Conservation (phyloP, 2,329 filamentous ascomycete genomes). For the Pseudocercospora pini-densiflorae region DNA sequence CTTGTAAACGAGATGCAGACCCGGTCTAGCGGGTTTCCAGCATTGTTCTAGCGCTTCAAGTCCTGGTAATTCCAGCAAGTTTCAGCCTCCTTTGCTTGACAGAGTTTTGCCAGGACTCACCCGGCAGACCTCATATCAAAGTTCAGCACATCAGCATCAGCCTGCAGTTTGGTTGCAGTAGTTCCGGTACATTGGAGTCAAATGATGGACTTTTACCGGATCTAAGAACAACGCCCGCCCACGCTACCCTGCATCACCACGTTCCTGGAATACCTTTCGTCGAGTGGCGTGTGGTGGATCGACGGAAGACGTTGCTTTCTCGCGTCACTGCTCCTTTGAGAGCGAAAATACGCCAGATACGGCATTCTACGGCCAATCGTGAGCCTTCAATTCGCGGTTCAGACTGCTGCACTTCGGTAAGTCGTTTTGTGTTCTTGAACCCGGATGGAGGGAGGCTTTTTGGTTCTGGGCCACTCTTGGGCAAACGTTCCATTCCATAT, state of each 20-base stretch:
- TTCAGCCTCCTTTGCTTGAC: slow-evolving; percentile 14
- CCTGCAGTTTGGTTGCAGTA: slow-evolving; percentile 12
- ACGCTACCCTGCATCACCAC: slow-evolving; percentile 8
- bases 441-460: neutral
- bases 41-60: slow-evolving; percentile 8
- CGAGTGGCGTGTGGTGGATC: neutral
- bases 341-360: slow-evolving; percentile 7
- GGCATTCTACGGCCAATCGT: slow-evolving; percentile 11
- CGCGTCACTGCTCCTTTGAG: slow-evolving; percentile 5
- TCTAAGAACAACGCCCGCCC: slow-evolving; percentile 6
- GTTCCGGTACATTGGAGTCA: slow-evolving; percentile 14
- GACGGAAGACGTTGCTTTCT: slow-evolving; percentile 2
- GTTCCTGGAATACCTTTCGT: neutral
- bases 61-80: slow-evolving; percentile 7
- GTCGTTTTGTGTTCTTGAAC: neutral
- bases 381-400: slow-evolving; percentile 4
- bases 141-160: slow-evolving; percentile 9
- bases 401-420: slow-evolving; percentile 14
- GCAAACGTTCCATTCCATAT: neutral
- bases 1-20: slow-evolving; percentile 8
- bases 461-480: neutral
- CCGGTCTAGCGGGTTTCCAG: slow-evolving; percentile 12
- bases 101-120: slow-evolving; percentile 3
- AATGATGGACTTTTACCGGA: slow-evolving; percentile 6
- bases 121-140: slow-evolving; percentile 1